A percentile compares a stretch with the other conserved stretches of the same genome.
Conservation (phyloP, 176 grass and related monocot genomes). For the Elymus sibiricus region DNA sequence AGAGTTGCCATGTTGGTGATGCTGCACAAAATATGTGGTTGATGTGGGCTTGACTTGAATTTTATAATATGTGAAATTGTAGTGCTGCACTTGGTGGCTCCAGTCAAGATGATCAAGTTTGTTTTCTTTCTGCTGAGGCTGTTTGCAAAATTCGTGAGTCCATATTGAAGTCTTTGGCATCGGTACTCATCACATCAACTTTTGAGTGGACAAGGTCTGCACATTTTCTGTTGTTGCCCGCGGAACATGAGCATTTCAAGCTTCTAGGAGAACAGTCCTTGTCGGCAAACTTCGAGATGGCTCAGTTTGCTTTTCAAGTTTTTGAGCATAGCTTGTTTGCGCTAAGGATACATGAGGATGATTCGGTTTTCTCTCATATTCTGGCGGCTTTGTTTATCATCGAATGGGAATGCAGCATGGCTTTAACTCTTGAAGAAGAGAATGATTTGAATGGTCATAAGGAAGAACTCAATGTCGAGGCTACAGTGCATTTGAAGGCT, state of each 20-base stretch:
- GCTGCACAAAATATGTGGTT: too few relatives aligned
- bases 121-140: slow-evolving; percentile 68
- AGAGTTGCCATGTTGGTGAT: too few relatives aligned
- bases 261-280: slow-evolving; percentile 38
- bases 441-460: slow-evolving; percentile 26
- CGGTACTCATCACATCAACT: slow-evolving; percentile 41
- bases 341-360: slow-evolving; percentile 44
- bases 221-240: slow-evolving; percentile 42
- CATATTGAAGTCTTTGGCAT: slow-evolving; percentile 61
- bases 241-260: slow-evolving; percentile 27
- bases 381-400: slow-evolving; percentile 74
- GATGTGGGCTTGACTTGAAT: too few relatives aligned
- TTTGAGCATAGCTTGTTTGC: slow-evolving; percentile 67
- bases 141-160: slow-evolving; percentile 32
- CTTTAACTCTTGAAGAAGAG: slow-evolving; percentile 35
- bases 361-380: slow-evolving; percentile 55
- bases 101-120: slow-evolving; percentile 54
- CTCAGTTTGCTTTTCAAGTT: slow-evolving; percentile 63
- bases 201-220: slow-evolving; percentile 61
- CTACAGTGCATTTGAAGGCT: slow-evolving; percentile 41
- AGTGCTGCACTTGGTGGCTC: slow-evolving; percentile 85
- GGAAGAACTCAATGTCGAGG: slow-evolving; percentile 11
- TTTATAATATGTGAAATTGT: slow-evolving; percentile 22
- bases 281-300: slow-evolving; percentile 36
- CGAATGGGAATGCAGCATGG: slow-evolving; percentile 78